Base-by-base conservation (phyloP, 202 grass and related monocot genomes). In the Dendrocalamus latiflorus region DNA sequence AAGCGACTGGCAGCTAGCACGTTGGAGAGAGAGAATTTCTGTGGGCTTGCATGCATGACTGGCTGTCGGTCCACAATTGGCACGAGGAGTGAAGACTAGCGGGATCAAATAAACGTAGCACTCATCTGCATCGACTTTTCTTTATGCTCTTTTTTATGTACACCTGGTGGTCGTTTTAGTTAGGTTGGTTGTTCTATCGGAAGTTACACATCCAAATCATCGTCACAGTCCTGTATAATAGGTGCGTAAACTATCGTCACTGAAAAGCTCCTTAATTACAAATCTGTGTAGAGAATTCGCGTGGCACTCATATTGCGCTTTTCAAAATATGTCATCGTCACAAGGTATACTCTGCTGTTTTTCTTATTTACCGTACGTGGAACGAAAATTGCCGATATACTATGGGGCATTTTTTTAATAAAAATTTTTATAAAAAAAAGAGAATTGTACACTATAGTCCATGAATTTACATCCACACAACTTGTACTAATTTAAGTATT, bases 281-380 rank as follows among this genome's bases (percentile, higher is more conserved):
- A 47, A 63, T 15, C 7, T 39, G 17, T 9, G 18, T 15, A 5
- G 47, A 17, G 11, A 38, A 59, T 22, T 39, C 17, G 18, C 21
- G 61, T 49, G 59, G 68, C 21, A 55, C 41, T 33, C 74, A 49
- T 38, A 18, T 16, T 30, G 37, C 37, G 3, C 6, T 65, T 66
- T 63, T 57, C 74, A 11, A 53, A 88, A 11, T 33, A 25, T 56
- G 26, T 41, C 38, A 11, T 74, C 53, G 68, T 79, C 79, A 53
- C 75, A 45, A 55, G 51, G 26, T 36, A 22, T 24, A 70, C n/a
- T 21, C 17, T 13, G 15, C 12, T 62, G 6, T 8, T 7, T 50
- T 78, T 16, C 45, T 21, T 50, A 66, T 37, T 78, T 20, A 4
- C 26, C 26, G 26, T 28, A 11, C 45, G 17, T 66, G 33, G 33